Evolutionary conservation across 192 early-diverging fungal genomes (phyloP).

Genomic region (Coemansia sp.): DNA sequence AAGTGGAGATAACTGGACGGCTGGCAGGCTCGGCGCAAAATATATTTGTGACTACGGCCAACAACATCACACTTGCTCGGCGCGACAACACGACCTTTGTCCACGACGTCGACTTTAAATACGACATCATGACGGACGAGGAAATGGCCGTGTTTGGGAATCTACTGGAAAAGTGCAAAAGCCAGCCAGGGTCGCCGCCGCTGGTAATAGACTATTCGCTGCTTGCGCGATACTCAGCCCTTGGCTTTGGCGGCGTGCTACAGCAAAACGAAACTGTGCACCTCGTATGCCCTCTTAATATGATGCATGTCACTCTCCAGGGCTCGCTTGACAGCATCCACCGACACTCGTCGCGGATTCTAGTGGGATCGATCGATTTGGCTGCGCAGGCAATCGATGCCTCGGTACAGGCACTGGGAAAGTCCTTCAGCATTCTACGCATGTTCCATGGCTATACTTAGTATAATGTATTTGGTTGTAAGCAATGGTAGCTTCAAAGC

Average conservation of each 20-base stretch:
- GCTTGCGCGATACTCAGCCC: neutral
- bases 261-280: neutral
- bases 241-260: slow-evolving; percentile 1
- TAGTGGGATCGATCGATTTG: neutral
- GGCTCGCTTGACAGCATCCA: neutral
- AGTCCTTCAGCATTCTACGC: neutral
- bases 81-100: slow-evolving; percentile 1
- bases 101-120: neutral
- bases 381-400: neutral
- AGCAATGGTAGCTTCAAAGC: neutral
- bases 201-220: slow-evolving; percentile 1
- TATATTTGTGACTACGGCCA: neutral
- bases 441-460: neutral
- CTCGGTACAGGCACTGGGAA: neutral
- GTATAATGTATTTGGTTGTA: neutral
- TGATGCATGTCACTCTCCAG: neutral
- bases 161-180: neutral
- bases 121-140: neutral
- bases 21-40: neutral
- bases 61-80: neutral
- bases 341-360: neutral
- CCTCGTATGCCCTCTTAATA: neutral
- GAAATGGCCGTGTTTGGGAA: neutral
- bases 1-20: neutral
- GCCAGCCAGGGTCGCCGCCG: neutral